Conservation (phyloP, 805 yeast genomes). For the Wickerhamomyces strasburgensis region DNA sequence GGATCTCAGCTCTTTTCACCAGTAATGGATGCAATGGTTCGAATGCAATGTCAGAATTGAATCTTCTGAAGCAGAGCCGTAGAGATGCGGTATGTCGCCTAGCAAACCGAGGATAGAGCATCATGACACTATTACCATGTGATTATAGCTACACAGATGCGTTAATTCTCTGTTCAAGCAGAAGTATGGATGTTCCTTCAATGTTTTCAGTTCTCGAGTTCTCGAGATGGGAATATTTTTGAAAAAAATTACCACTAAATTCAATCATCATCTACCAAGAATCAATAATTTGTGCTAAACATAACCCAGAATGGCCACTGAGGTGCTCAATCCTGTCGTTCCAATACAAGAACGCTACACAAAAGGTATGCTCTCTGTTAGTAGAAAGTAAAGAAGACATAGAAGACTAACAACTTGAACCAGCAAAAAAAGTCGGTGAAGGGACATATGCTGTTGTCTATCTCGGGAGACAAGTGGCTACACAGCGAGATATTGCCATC, state of each 20-base stretch:
- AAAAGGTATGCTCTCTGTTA: constrained; percentile 1
- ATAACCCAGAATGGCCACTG: too few relatives aligned
- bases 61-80: not conserved
- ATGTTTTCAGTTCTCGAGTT: not conserved
- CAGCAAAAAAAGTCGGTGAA: constrained; percentile 92
- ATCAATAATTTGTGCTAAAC: too few relatives aligned
- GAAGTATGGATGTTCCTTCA: too few relatives aligned
- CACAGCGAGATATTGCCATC: constrained; percentile 70
- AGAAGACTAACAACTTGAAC: not conserved
- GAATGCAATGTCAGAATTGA: constrained; percentile 11
- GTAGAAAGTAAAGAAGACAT: too few relatives aligned
- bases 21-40: constrained; percentile 46
- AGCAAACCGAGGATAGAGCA: too few relatives aligned
- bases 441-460: constrained; percentile 98
- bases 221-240: not conserved
- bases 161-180: not conserved
- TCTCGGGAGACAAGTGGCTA: constrained; percentile 62
- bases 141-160: too few relatives aligned
- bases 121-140: too few relatives aligned
- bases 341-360: constrained; percentile 2
- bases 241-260: too few relatives aligned
- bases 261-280: too few relatives aligned
- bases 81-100: not conserved
- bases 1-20: constrained; percentile 39
- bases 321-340: not conserved